These are phyloP conservation scores for Chionographis japonica DNA, from an alignment of 106 monocot genomes.

Conservation along the genomic window DNA sequence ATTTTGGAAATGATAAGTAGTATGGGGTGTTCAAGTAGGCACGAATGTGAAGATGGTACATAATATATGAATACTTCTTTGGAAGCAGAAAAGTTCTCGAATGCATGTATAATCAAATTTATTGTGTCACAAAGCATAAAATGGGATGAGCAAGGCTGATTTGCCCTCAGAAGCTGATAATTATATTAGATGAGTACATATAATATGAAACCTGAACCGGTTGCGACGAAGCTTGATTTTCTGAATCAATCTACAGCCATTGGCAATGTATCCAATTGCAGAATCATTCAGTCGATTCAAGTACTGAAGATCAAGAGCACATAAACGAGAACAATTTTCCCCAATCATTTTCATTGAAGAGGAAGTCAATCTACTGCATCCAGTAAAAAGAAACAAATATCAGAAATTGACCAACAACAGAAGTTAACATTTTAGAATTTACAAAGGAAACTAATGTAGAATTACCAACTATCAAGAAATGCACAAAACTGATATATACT, in stretches of 20 bases:
- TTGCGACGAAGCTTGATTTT: constrained; percentile 52
- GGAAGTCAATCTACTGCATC: constrained; percentile 49
- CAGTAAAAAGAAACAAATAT: background rate
- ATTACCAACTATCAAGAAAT: no score
- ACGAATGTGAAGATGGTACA: no score
- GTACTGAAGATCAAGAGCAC: constrained; percentile 56
- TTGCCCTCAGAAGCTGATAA: background rate
- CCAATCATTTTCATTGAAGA: constrained; percentile 59
- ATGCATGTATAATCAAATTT: no score
- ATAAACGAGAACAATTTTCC: constrained; percentile 42
- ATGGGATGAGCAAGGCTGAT: background rate
- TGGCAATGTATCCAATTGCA: constrained; percentile 58
- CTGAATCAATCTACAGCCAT: constrained; percentile 50
- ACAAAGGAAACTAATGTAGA: no score
- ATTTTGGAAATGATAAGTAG: no score
- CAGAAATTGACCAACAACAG: background rate
- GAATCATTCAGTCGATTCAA: constrained; percentile 61
- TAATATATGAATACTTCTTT: no score
- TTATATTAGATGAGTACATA: background rate
- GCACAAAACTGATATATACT: no score
- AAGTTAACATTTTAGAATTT: no score
- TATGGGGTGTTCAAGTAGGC: no score
- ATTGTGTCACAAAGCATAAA: background rate
- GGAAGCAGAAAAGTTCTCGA: no score
- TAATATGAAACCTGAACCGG: constrained; percentile 54